Conservation (phyloP, 2,329 filamentous ascomycete species). For the Pezicula carpinea region DNA sequence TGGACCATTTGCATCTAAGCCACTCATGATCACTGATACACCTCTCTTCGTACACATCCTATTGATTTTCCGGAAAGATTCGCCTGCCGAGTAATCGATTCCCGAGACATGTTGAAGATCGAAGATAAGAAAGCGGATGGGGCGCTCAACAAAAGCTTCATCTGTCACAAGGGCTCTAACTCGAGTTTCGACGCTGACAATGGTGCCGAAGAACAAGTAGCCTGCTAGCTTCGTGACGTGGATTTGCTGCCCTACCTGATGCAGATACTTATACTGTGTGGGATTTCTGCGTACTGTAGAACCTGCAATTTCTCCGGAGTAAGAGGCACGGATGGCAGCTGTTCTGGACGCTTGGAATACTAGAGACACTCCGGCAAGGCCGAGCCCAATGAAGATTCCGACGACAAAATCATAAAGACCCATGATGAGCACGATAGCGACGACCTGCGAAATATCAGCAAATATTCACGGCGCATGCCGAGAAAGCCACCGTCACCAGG, state of each 20-base stretch:
- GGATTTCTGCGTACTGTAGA: constrained; percentile 91
- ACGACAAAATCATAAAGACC: constrained; percentile 94
- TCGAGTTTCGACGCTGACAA: constrained; percentile 88
- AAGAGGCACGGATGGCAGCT: constrained; percentile 84
- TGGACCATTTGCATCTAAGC: constrained; percentile 69
- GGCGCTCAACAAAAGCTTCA: constrained; percentile 68
- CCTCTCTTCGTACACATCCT: constrained; percentile 72
- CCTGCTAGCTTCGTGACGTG: constrained; percentile 88
- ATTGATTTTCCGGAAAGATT: constrained; percentile 91
- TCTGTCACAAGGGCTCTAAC: constrained; percentile 81
- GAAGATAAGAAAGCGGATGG: constrained; percentile 85
- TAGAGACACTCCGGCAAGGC: constrained; percentile 85
- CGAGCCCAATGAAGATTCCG: constrained; percentile 86
- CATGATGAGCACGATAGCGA: constrained; percentile 92
- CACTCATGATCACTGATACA: constrained; percentile 78
- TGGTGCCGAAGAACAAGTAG: constrained; percentile 97
- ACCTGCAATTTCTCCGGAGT: constrained; percentile 80
- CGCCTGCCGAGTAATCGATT: constrained; percentile 92
- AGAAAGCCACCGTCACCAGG: no score
- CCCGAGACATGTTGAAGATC: constrained; percentile 88
- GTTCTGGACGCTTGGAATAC: constrained; percentile 88
- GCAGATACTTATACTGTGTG: constrained; percentile 81
- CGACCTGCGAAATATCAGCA: constrained; percentile 45
- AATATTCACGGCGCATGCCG: no score
- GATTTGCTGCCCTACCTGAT: constrained; percentile 81